Conservation (phyloP, 306 rosid genomes). For the Mimosa bimucronata region DNA sequence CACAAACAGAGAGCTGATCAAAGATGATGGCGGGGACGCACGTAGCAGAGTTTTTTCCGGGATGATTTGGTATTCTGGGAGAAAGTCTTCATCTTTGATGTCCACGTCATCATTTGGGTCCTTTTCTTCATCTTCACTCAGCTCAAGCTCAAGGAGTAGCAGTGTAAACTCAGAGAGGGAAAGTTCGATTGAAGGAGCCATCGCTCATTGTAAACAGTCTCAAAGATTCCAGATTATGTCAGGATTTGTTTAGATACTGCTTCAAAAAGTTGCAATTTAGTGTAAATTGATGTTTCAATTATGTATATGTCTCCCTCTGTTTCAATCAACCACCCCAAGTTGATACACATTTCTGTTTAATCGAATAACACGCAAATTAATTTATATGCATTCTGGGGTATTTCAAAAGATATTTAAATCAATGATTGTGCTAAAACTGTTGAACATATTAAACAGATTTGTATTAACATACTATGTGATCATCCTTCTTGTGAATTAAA, state of each 20-base stretch:
- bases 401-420: neutral
- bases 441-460: neutral
- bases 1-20: conserved; percentile 44
- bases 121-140: conserved; percentile 68
- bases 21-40: conserved; percentile 38
- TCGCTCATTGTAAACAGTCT: conserved; percentile 73
- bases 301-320: neutral
- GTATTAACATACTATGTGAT: neutral
- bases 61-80: conserved; percentile 48
- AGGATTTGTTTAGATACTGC: conserved; percentile 26
- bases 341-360: neutral
- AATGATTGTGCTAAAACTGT: neutral
- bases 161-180: conserved; percentile 54
- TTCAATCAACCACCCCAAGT: neutral
- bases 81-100: conserved; percentile 22
- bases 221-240: conserved; percentile 34
- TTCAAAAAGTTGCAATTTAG: conserved; percentile 41
- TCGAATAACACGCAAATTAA: neutral
- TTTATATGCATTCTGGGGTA: neutral
- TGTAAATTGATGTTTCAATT: conserved; percentile 29
- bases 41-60: conserved; percentile 67
- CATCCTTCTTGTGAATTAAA: conserved; percentile 3
- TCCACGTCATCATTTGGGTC: conserved; percentile 26
- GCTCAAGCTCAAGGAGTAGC: conserved; percentile 58
- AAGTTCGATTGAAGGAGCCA: conserved; percentile 72